Conservation (phyloP, 169 alveolate genomes). For the Cystoisospora suis region DNA sequence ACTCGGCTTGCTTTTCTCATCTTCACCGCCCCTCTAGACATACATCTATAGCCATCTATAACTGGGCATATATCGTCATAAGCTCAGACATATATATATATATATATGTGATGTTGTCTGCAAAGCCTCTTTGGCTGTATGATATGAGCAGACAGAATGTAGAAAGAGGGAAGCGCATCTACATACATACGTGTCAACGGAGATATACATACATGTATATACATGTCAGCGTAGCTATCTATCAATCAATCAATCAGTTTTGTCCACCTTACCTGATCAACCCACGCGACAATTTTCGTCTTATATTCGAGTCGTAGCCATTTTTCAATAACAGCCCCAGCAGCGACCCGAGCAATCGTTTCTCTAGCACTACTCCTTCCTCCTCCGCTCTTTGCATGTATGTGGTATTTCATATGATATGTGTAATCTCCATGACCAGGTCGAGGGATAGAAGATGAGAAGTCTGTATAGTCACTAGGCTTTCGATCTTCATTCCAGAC, state of each 20-base stretch:
- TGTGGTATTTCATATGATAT: conserved; percentile 72
- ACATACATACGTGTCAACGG: background rate
- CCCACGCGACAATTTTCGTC: background rate
- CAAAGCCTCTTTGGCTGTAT: background rate
- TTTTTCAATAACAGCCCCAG: conserved; percentile 55
- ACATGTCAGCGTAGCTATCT: background rate
- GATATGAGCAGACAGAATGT: background rate
- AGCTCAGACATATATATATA: background rate
- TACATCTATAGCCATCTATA: background rate
- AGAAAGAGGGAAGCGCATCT: too few species aligned
- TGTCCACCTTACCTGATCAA: background rate
- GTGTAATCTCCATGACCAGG: conserved; percentile 88
- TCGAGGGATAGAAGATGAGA: conserved; percentile 49
- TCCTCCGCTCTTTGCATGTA: conserved; percentile 80
- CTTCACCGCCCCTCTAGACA: background rate
- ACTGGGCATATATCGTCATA: background rate
- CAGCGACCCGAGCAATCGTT: conserved; percentile 81
- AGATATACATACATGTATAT: background rate
- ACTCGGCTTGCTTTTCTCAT: background rate
- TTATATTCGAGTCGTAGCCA: background rate
- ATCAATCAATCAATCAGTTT: too few species aligned
- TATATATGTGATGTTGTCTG: background rate
- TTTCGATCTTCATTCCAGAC: conserved; percentile 75
- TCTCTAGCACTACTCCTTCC: conserved; percentile 85
- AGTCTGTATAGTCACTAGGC: conserved; percentile 58